phyloP scores from a whole-genome alignment of 768 basidiomycete species.

The Mycena kentingensis region DNA sequence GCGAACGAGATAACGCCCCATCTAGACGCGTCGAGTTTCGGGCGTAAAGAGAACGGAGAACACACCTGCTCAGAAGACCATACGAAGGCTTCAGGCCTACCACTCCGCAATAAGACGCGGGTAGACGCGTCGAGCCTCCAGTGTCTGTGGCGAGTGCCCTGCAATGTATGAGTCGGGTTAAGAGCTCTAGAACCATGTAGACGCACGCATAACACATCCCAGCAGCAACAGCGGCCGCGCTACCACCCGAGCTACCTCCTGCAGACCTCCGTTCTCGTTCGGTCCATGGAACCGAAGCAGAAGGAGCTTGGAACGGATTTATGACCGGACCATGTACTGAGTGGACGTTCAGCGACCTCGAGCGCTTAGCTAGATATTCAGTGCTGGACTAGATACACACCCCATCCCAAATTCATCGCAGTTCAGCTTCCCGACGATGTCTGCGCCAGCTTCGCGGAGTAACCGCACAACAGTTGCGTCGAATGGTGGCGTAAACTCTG shows the following conservation, averaged over 20 bases:
- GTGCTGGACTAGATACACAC: conserved; percentile 42
- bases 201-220: conserved; percentile 84
- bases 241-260: conserved; percentile 94
- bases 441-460: conserved; percentile 62
- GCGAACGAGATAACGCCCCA: conserved; percentile 93
- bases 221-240: conserved; percentile 89
- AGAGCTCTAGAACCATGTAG: background rate
- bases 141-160: conserved; percentile 95
- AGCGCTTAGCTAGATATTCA: conserved; percentile 4
- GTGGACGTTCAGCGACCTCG: conserved; percentile 76
- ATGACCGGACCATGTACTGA: conserved; percentile 75
- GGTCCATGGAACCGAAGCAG: conserved; percentile 25
- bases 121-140: conserved; percentile 90
- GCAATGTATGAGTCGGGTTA: background rate
- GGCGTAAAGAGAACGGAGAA: conserved; percentile 6
- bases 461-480: conserved; percentile 82
- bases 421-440: conserved; percentile 86
- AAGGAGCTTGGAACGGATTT: conserved; percentile 61
- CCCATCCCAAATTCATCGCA: conserved; percentile 99
- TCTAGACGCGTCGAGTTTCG: conserved; percentile 39
- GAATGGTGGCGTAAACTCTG: conserved; percentile 78
- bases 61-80: conserved; percentile 82
- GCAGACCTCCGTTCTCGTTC: conserved; percentile 58
- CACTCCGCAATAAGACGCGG: conserved; percentile 92
- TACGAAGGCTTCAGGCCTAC: conserved; percentile 95